Evolutionary conservation across 169 alveolate species (phyloP), one percentile per base, ranked within the genome.

Genomic region (Cryptosporidium sp.): DNA sequence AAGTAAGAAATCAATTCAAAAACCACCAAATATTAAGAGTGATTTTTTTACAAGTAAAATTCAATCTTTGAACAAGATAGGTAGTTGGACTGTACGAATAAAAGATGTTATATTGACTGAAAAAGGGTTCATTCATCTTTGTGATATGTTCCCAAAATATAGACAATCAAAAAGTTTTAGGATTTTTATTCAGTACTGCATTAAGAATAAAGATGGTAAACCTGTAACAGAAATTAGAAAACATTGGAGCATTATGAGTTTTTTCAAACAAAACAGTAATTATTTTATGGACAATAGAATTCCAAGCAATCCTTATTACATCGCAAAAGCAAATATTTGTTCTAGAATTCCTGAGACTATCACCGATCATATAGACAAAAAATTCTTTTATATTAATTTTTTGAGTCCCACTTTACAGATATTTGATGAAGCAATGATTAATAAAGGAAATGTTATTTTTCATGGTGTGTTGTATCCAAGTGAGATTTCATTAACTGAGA

Each of bases 311-410:
- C 21, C 21, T 23, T 62, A 62, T 41, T 65, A 65, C 71, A 31
- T 21, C 5, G 35, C 89, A 61, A 62, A 59, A 3, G 50, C 41
- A 62, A 65, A 62, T 4, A 43, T 80, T 43, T 65, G 62, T 65
- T 80, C 89, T 8, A 80, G 89, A 80, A 43, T 80, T n/a, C 74
- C 89, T 29, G 80, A 80, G 45, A 50, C 39, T 21, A 41, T 80
- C 8, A 23, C 29, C 0, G 89, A 41, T 26, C 23, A 61, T 3
- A 41, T 62, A 21, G 23, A 23, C 23, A n/a, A 62, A 16, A 62
- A 61, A 43, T 43, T 14, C 33, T 59, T 62, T 23, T 65, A 29
- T 37, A 31, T 73, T 0, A 73, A 23, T 9, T 55, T 23, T 58
- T 31, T 41, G 2, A 26, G 37, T 29, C 70, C 86, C 8, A 59